These are phyloP conservation scores for Coprinopsis strossmayeri DNA, from an alignment of 768 basidiomycete species.

Conservation along the genomic window DNA sequence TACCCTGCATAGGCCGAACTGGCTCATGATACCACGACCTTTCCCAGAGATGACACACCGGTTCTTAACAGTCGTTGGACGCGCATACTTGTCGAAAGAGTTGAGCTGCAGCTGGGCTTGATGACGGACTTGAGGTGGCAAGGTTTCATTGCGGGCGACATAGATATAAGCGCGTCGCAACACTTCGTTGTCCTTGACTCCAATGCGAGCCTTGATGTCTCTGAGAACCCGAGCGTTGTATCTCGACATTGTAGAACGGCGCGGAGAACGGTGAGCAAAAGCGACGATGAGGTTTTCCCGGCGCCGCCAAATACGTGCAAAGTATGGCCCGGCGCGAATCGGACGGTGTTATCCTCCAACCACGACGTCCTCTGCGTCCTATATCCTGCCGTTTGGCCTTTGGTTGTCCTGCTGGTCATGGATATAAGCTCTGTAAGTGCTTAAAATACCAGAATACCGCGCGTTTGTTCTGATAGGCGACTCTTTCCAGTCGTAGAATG, in stretches of 20 bases:
- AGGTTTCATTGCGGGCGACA: constrained; percentile 85
- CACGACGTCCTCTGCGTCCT: neutral
- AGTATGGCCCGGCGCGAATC: constrained; percentile 26
- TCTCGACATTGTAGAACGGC: constrained; percentile 19
- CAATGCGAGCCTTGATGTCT: constrained; percentile 71
- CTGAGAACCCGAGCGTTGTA: constrained; percentile 52
- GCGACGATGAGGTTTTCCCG: neutral
- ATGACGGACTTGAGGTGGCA: constrained; percentile 86
- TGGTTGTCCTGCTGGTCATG: constrained; percentile 19
- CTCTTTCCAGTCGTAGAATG: constrained; percentile 51
- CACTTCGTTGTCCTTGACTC: constrained; percentile 71
- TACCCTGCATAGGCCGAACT: constrained; percentile 84
- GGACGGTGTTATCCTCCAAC: constrained; percentile 11
- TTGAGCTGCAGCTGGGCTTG: constrained; percentile 94
- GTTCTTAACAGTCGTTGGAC: constrained; percentile 86
- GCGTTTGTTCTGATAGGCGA: too few relatives aligned
- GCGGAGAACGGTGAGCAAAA: neutral
- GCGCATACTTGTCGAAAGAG: constrained; percentile 74
- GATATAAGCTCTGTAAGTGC: constrained; percentile 18
- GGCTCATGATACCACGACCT: constrained; percentile 82
- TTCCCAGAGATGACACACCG: constrained; percentile 81
- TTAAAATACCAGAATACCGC: too few relatives aligned
- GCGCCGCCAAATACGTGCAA: constrained; percentile 24
- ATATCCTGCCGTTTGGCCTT: neutral
- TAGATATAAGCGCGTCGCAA: constrained; percentile 86